Percentiles rank a stretch among this genome's conserved stretches.
phyloP scores from a whole-genome alignment of 1,139 yeast species.

The Diutina ranongensis region DNA sequence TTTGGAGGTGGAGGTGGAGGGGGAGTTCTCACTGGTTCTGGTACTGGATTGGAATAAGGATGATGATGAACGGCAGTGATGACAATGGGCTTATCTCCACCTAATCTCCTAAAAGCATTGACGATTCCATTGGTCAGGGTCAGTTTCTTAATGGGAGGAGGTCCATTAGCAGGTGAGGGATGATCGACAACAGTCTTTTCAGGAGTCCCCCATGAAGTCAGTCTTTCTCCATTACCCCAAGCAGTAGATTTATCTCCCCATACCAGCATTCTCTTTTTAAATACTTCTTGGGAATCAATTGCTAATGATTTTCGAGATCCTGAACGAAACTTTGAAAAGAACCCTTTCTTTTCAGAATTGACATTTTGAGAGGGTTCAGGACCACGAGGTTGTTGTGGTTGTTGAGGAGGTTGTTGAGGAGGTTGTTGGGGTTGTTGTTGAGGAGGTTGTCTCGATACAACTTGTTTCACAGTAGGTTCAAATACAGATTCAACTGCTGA shows the following conservation, averaged over 20 bases:
- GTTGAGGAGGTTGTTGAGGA: too few relatives aligned
- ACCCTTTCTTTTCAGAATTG: not conserved
- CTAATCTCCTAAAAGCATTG: not conserved
- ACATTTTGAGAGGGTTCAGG: too few relatives aligned
- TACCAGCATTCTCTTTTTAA: not conserved
- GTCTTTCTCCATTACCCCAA: not conserved
- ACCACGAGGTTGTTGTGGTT: too few relatives aligned
- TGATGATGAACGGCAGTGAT: not conserved
- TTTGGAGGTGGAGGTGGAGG: conserved; percentile 1
- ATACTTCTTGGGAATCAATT: not conserved
- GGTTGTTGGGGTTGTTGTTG: not conserved
- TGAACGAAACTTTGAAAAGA: not conserved
- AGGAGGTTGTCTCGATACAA: too few relatives aligned
- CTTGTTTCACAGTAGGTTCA: too few relatives aligned
- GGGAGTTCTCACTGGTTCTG: not conserved
- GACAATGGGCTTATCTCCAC: not conserved
- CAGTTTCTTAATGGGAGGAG: not conserved
- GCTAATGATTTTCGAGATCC: not conserved
- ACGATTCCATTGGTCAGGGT: not conserved
- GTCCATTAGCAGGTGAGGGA: too few relatives aligned
- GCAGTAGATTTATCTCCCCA: not conserved
- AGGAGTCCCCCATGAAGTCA: not conserved
- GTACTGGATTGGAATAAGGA: not conserved
- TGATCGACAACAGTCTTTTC: too few relatives aligned
- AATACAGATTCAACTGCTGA: too few relatives aligned